Evolutionary conservation across 305 asterid genomes (phyloP), one percentile per base, ranked within the genome.

Genomic region (Solanum hybrid): DNA sequence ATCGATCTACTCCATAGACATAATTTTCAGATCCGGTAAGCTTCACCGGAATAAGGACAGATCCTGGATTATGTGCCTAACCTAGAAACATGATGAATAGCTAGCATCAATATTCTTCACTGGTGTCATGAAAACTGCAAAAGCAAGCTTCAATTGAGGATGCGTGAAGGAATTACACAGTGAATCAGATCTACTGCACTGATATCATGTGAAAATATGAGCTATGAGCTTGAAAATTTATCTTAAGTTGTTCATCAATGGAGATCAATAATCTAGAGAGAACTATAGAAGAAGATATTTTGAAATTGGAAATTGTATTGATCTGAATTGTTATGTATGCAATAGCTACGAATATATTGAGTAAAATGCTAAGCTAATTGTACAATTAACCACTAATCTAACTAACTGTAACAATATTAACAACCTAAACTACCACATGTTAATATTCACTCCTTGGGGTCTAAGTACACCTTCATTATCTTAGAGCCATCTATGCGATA

Each of bases 21-120:
- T 51, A 16, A 1, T 14, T 51, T 51, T 51, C 0, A 51, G 1
- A 51, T 51, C 64, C 64, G 64, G 8, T 16, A 46, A 46, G 64
- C 22, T 46, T 46, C 22, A 46, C 22, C 0, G 7, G 7, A 46
- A 46, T 46, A 5, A 5, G 22, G 22, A 46, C 20, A 42, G 3
- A 42, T 42, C 3, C 60, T 51, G 64, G 0, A 46, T 0, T 46
- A 46, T 46, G 0, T 46, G 64, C 3, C 64, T 46, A 1, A 0
- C 64, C 64, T 46, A 46, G 64, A 46, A 46, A 46, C 6, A 1
- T 1, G 42, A 37, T 40, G 60, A 42, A 0, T 42, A 42, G 40
- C 40, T 35, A 35, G 56, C 56, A 46, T 46, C 64, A 46, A 46
- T 32, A 32, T 32, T 46, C 60, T 14, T 46, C 20, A 46, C 60